Conservation (phyloP, 1,284 basidiomycete genomes). For the Cutaneotrichosporon cavernicola region DNA sequence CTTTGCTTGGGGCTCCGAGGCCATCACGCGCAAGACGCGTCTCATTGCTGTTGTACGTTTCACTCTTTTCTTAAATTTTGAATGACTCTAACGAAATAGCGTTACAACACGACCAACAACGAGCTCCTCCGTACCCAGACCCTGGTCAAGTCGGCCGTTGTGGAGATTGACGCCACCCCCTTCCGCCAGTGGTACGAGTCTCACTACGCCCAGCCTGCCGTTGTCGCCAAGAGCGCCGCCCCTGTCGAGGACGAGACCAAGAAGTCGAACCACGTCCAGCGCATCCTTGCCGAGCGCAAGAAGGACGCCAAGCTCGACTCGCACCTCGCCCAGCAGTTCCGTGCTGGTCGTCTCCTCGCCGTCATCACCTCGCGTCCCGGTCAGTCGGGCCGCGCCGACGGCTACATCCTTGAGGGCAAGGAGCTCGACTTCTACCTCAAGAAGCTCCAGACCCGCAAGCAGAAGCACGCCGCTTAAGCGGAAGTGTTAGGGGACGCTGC, state of each 20-base stretch:
- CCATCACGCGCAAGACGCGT: constrained; percentile 86
- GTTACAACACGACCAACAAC: constrained; percentile 98
- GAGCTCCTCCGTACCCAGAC: constrained; percentile 98
- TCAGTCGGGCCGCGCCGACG: constrained; percentile 89
- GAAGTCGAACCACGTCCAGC: constrained; percentile 83
- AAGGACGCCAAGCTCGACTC: constrained; percentile 89
- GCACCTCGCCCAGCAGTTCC: constrained; percentile 66
- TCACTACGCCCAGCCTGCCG: constrained; percentile 88
- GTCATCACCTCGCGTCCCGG: constrained; percentile 86
- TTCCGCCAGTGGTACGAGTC: constrained; percentile 99
- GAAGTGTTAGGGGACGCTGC: constrained; percentile 25
- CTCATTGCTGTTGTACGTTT: constrained; percentile 85
- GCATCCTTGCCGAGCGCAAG: constrained; percentile 80
- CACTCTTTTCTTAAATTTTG: background rate
- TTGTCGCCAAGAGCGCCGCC: constrained; percentile 63
- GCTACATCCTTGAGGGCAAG: constrained; percentile 93
- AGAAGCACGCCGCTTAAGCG: constrained; percentile 69
- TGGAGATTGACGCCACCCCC: constrained; percentile 92
- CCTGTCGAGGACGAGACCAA: constrained; percentile 63
- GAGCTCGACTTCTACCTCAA: constrained; percentile 95
- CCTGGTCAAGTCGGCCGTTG: constrained; percentile 88
- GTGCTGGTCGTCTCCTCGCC: constrained; percentile 63
- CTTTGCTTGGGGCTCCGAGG: constrained; percentile 95
- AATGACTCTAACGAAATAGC: constrained; percentile 56
- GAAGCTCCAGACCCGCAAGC: constrained; percentile 87